Base-by-base conservation (phyloP, 495 filamentous ascomycete genomes). In the Jackrogersella minutella region DNA sequence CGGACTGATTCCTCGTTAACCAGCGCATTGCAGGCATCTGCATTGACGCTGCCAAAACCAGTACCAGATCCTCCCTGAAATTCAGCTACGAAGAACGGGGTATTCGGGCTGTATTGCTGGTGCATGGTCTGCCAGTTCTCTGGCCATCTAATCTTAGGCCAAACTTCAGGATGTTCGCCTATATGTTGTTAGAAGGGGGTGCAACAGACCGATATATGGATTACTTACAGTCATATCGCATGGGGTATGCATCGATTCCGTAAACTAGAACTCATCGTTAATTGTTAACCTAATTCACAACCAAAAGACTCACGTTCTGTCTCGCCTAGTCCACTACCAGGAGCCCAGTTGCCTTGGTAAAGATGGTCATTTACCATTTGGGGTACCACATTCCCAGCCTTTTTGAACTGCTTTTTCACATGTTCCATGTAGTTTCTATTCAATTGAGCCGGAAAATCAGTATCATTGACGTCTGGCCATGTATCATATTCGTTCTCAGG, bases 351-450 rank as follows among this genome's bases (percentile, higher is more conserved):
- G 2, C 89, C 90, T 10, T 76, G 68, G 9, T 66, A 52, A 56
- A 72, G 77, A n/a, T 86, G 88, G 77, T 95, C 91, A 61, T 95
- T 94, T 74, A 76, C 89, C 56, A 93, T 90, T 44, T 91, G 82
- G 0, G 90, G 91, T 0, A 93, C 85, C 0, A 91, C 81, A 33
- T 93, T 85, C 0, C 90, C 88, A 14, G 87, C 87, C 17, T 87
- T 79, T 37, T 86, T 82, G 30, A 84, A 85, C 62, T 90, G 88
- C 33, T 91, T 81, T 41, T 89, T 84, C 16, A 92, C 85, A 63
- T 87, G 86, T 37, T 87, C 80, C 77, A 93, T 88, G 74, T 93
- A 93, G 1, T 78, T 74, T 0, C 78, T 75, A 66, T 92, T 83
- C 0, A 84, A 84, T 81, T 86, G 50, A 24, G 56, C 33, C 0